Evolutionary conservation across 495 filamentous ascomycete genomes (phyloP), one percentile per base, ranked within the genome.

Genomic region (Recurvomyces mirabilis): DNA sequence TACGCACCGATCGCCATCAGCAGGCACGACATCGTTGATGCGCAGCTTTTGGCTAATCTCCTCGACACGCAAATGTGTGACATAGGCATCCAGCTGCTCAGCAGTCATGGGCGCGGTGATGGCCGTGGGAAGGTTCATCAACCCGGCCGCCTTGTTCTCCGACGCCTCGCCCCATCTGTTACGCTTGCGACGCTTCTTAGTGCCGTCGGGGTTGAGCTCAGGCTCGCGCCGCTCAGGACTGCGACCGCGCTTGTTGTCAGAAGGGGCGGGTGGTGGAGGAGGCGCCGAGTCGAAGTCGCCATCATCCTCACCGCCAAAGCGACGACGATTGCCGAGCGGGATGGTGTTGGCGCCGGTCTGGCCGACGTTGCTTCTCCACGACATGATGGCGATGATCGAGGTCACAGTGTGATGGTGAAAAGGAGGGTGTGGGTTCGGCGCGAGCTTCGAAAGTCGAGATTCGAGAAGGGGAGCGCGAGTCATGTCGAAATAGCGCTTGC

Each of bases 341-440:
- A 96, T 91, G 54, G 95, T 96, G 68, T 99, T 99, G 33, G 93
- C 95, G 36, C 93, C 93, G 11, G 93, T 99, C 59, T 94, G 91
- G 41, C 93, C 93, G n/a, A 33, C 22, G 70, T 93, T 86, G 56
- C 78, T 84, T 62, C 87, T 79, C 87, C 88, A 93, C 52, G 86
- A 71, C 87, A 93, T 94, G 3, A 55, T 75, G 35, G 28, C 42
- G 38, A 17, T 26, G 37, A 9, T 20, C 13, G 17, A 14, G 12
- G n/a, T 29, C 7, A 7, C 26, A 29, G n/a, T 7, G 26, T 29
- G 26, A 29, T 29, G 21, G 20, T 3, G 37, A 26, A 6, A 23
- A 14, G 5, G 7, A 4, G 12, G 21, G 20, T 40, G 37, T 15
- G 14, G 37, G 6, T 37, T 5, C 14, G 20, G 34, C 22, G 34